Percentiles rank a stretch among this genome's conserved stretches.
phyloP scores from a whole-genome alignment of 2,329 filamentous ascomycete genomes.

The Balansia obtecta region DNA sequence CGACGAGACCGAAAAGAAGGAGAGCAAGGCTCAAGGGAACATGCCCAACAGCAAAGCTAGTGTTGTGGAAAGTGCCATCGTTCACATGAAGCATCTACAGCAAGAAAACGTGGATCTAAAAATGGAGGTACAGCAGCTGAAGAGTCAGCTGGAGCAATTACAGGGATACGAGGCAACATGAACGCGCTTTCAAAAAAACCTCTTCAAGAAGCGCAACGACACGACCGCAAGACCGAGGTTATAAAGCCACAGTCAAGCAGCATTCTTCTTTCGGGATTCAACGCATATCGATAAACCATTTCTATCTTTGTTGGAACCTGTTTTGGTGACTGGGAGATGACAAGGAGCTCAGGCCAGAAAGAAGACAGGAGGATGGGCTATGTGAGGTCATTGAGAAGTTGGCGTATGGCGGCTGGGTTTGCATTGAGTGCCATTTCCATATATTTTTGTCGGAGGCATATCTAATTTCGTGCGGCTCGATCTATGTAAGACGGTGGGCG shows the following conservation, averaged over 20 bases:
- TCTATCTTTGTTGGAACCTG: not conserved
- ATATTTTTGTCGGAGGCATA: not conserved
- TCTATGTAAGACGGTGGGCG: not conserved
- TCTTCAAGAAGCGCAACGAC: not conserved
- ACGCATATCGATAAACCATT: too few species aligned
- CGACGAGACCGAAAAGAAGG: constrained; percentile 36
- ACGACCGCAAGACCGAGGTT: not conserved
- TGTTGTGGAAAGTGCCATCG: constrained; percentile 93
- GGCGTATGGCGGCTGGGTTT: not conserved
- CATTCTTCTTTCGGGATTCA: too few species aligned
- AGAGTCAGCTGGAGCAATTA: constrained; percentile 17
- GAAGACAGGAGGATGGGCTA: too few species aligned
- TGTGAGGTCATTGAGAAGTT: too few species aligned
- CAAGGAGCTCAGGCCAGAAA: too few species aligned
- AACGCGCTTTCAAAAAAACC: not conserved
- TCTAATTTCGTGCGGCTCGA: not conserved
- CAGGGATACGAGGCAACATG: not conserved
- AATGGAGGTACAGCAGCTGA: constrained; percentile 36
- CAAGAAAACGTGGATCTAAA: constrained; percentile 58
- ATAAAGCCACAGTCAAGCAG: not conserved
- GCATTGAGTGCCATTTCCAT: not conserved
- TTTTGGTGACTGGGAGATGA: too few species aligned
- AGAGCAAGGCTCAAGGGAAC: constrained; percentile 29
- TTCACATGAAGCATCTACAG: constrained; percentile 82
- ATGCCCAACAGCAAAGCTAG: constrained; percentile 83